Base-by-base conservation (phyloP, 495 filamentous ascomycete species). In the Penicillium cinerascens region DNA sequence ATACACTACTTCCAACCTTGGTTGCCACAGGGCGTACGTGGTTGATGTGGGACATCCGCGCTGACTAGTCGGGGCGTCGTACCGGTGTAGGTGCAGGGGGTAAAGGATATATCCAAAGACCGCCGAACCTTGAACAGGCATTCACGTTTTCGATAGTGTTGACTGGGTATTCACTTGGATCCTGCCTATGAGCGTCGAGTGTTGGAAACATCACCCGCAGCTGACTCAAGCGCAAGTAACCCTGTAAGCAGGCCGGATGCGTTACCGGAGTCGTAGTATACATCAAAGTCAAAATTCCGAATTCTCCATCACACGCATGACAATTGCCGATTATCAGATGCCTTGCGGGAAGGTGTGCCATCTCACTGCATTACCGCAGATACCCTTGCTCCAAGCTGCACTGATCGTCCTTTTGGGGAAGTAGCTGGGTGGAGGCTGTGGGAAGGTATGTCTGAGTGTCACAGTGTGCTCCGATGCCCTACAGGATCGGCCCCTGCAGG, bases 291-390 rank as follows among this genome's bases (percentile, higher is more conserved):
- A n/a, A 33, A 8, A 15, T 3, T 36, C 18, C 16, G 10, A 39
- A 18, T 33, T 39, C 37, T 39, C 37, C 37, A 48, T 52, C 41
- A 52, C 49, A 44, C 49, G 41, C 49, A 52, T 54, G 48, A 41
- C 48, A 49, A 49, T 15, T 26, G 36, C 38, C 29, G 45, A 54
- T 54, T 42, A 41, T 47, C 43, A 20, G 35, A 39, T 39, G 37
- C 37, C 37, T 18, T 39, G 37, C 37, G 18, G 37, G 37, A 39
- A 33, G 16, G 49, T 62, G 60, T 63, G 51, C 49, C 55, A 59
- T 59, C 61, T 64, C 47, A 61, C 58, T 59, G 61, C 61, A 56
- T 49, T 33, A 33, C 26, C 53, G 58, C 51, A 58, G 45, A 58
- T 42, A 49, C 51, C 55, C 58, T 51, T 53, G 55, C 40, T 18